Evolutionary conservation across 2,329 filamentous ascomycete genomes (phyloP), one percentile per base, ranked within the genome.

Genomic region (Arthrinium puccinioides): DNA sequence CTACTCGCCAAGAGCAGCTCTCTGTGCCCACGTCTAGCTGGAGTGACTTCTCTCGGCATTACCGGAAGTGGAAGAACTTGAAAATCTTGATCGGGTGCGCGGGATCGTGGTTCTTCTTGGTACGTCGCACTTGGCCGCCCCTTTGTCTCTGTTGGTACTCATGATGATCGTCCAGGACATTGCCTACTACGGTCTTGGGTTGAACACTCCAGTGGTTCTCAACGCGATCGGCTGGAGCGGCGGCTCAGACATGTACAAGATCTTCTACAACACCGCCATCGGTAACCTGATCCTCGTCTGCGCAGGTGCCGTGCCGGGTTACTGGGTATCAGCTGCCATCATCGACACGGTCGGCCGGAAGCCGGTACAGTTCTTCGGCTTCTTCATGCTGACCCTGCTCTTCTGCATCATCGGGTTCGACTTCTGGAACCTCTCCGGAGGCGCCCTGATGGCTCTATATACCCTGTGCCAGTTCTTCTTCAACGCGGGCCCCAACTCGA

Each of bases 241-340:
- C 45, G 58, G 59, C 34, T 52, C 52, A 39, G 76, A 73, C 45
- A 74, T 83, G 19, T 87, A 87, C 62, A 56, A 83, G 47, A 70
- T 69, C 56, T 70, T 86, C 44, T 77, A 77, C 65, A 83, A 83
- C 60, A 84, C 76, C 14, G 81, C 83, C 32, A 71, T 85, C 15
- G 84, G 83, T 9, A 87, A 87, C 62, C 62, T 87, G 50, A 84
- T 87, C 46, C 70, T 87, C 31, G 78, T 87, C 46, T 77, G 81
- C 42, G 83, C 83, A 4, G 83, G 83, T 41, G 80, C 84, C 32
- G 82, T 87, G 13, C 83, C 84, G 0, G 83, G 84, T 9, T 87
- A 87, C 66, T 87, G 83, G 83, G 72, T 84, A 15, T 84, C 82
- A 1, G 82, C 87, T 6, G 76, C 76, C 4, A 74, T 74, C 1